Percentiles rank a stretch among this genome's conserved stretches.
Conservation (phyloP, 2,329 filamentous ascomycete species). For the Colletotrichum lentis region DNA sequence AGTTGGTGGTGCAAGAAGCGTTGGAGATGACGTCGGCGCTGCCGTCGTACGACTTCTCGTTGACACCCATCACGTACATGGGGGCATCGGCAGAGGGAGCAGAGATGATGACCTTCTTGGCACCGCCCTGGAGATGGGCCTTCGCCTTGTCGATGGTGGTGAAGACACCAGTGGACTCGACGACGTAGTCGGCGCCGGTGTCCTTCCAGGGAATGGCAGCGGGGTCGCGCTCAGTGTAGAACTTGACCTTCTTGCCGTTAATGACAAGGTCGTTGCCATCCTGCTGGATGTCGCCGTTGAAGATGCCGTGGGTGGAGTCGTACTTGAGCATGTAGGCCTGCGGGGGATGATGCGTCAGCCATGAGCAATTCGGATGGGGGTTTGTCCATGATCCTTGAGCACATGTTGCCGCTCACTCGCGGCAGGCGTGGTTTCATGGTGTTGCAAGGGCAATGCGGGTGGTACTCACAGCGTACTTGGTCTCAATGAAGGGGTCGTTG, state of each 20-base stretch:
- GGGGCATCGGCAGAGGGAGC: constrained; percentile 93
- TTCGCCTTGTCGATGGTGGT: constrained; percentile 96
- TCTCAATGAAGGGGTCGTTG: constrained; percentile 99
- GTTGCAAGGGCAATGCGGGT: constrained; percentile 17
- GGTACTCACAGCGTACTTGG: constrained; percentile 89
- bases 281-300: constrained; percentile 89
- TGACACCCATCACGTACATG: constrained; percentile 99
- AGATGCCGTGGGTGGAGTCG: constrained; percentile 94
- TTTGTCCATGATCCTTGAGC: constrained; percentile 1
- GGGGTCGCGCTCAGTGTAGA: constrained; percentile 94
- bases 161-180: constrained; percentile 99
- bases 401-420: too few relatives aligned
- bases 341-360: constrained; percentile 33
- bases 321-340: constrained; percentile 99
- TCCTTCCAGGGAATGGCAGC: constrained; percentile 88
- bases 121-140: constrained; percentile 93
- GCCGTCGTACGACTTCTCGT: constrained; percentile 91
- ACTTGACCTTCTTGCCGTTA: constrained; percentile 94
- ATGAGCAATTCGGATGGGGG: not conserved
- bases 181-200: constrained; percentile 89
- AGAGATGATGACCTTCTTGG: constrained; percentile 97
- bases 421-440: constrained; percentile 8
- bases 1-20: constrained; percentile 99
- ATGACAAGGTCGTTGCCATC: constrained; percentile 77
- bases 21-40: constrained; percentile 96